Base-by-base conservation (phyloP, 1,139 yeast species). In the Debaryomyces udenii region DNA sequence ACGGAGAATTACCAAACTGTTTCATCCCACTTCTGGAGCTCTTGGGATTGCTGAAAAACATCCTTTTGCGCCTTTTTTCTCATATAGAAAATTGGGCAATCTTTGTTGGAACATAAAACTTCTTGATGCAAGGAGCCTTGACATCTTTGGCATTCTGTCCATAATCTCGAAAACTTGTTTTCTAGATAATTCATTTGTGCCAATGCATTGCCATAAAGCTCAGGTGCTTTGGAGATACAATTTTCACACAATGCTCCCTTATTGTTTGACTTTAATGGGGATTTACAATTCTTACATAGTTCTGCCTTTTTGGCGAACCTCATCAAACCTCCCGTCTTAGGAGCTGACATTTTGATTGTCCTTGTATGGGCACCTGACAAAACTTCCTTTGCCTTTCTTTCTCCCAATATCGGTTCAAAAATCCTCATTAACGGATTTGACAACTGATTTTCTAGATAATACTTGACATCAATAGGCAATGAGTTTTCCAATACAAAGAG, bases 111-210 rank as follows among this genome's bases (percentile, higher is more conserved):
- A 61, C 99, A 94, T 31, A 93, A 70, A 6, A 94, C 99, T 55
- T 93, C 98, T 62, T 90, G 97, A 56, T 93, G 97, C 44, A 94
- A 68, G 16, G 95, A 87, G 0, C 98, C 98, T 55, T 94, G 98
- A 62, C 99, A 94, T 49, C 98, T 74, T 66, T 94, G 99, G 61
- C 99, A 94, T 59, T 94, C 96, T 0, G 99, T 93, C 99, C 99
- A 94, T 45, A 94, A 68, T 48, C 96, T 72, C 1, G 96, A 84
- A 56, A 89, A 94, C 53, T 86, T 85, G 47, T 80, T 78, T 59
- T 94, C 96, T 49, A 93, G 66, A 37, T 81, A 81, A 55, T 89
- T 86, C 75, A 91, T 83, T 46, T 81, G 84, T 4, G 87, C 84
- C 39, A 94, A 66, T 4, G 95, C 90, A 46, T 80, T 79, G 17